Evolutionary conservation across 148 eudicot species (phyloP).

Genomic region (Beta vulgaris): DNA sequence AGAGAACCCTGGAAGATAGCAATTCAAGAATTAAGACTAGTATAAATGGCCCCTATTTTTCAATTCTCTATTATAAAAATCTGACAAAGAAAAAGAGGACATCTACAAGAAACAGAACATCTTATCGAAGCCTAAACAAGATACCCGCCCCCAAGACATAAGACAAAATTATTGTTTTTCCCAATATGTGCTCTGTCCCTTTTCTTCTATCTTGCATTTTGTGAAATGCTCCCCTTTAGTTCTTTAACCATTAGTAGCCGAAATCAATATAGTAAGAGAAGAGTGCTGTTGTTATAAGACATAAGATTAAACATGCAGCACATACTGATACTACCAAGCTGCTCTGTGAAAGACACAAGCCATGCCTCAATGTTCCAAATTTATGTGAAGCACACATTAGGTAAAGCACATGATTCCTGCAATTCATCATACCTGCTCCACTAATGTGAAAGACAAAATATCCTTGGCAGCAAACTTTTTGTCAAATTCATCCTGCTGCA

Average conservation of each 20-base stretch:
- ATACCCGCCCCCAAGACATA: not conserved
- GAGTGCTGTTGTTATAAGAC: not conserved
- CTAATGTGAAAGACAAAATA: slow-evolving; percentile 65
- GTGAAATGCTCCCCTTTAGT: slow-evolving; percentile 6
- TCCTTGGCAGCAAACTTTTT: slow-evolving; percentile 52
- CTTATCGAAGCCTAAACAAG: not conserved
- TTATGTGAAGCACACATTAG: not conserved
- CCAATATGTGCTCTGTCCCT: not conserved
- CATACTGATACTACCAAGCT: slow-evolving; percentile 1
- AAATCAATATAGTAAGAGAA: not conserved
- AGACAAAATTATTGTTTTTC: too few species aligned
- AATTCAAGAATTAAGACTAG: not conserved
- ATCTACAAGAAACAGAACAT: not conserved
- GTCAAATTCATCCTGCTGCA: slow-evolving; percentile 36
- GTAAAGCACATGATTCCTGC: not conserved
- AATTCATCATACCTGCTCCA: slow-evolving; percentile 57
- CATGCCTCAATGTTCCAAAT: not conserved
- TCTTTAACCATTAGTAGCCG: not conserved
- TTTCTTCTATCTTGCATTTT: not conserved
- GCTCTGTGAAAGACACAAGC: not conserved
- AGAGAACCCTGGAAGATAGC: slow-evolving; percentile 61
- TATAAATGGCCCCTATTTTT: not conserved
- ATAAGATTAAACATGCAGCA: not conserved
- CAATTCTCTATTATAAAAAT: not conserved
- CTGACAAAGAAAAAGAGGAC: not conserved